Evolutionary conservation across 495 filamentous ascomycete species (phyloP), one percentile per base, ranked within the genome.

Genomic region (Extremus antarcticus): DNA sequence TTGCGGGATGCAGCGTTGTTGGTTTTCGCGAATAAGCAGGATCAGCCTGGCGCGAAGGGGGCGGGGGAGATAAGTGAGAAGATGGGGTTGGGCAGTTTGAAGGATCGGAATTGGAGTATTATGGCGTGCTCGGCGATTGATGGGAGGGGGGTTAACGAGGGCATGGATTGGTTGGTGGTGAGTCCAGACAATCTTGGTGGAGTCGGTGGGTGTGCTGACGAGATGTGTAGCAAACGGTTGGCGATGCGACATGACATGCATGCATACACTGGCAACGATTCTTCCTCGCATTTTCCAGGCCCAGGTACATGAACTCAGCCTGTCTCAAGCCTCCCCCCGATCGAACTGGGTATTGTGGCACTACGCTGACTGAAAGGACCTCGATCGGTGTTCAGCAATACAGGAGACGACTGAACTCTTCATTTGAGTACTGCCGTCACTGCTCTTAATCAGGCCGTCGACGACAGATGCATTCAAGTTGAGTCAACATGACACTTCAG

Each of bases 101-200:
- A 89, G 62, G 94, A 98, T 73, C 79, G 92, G 62, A 98, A 96
- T 76, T 98, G 92, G 92, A 97, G 88, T 66, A 97, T 98, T 66
- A 88, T 97, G 61, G 90, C 89, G 20, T 98, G 92, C 71, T 91
- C 86, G 65, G 94, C 94, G 23, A 89, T 98, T 53, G 92, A 95
- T 65, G 92, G 92, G 25, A 87, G 87, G 57, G 92, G 92, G 63
- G 83, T 98, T 23, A 84, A 81, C 53, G 92, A 98, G 68, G 92
- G 92, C 47, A 98, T 98, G 92, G 90, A 98, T 73, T 98, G 92
- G 92, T 71, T 98, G 66, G 89, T 92, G 79, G 90, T 95, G 72
- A 75, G 88, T 83, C 4, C 17, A 45, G 4, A 7, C 41, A 39
- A 39, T 39, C 9, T n/a, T 39, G n/a, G 35, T n/a, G 35, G 9